Percentiles rank a stretch among this genome's conserved stretches.
phyloP scores from a whole-genome alignment of 345 rosid species.

The Corymbia maculata region DNA sequence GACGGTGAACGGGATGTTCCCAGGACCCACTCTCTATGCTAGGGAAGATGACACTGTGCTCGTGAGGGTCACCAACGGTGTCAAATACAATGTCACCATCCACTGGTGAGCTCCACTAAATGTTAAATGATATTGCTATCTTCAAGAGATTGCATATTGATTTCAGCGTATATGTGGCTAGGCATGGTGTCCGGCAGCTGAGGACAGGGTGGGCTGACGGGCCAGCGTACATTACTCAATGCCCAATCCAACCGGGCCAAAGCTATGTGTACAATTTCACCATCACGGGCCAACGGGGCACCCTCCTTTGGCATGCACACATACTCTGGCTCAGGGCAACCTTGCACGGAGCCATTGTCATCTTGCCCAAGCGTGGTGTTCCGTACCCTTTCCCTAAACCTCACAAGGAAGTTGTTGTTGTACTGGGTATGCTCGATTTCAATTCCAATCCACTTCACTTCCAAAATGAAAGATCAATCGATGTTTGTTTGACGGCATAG shows the following conservation, averaged over 20 bases:
- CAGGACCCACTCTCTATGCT: not conserved
- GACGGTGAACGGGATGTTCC: not conserved
- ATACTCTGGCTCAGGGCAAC: conserved; percentile 92
- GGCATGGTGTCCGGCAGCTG: conserved; percentile 23
- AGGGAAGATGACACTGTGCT: not conserved
- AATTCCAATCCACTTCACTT: not conserved
- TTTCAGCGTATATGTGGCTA: not conserved
- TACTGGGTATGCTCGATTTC: conserved; percentile 26
- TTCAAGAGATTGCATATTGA: not conserved
- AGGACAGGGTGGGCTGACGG: conserved; percentile 97
- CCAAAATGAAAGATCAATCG: not conserved
- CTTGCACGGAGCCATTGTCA: conserved; percentile 67
- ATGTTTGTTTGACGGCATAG: not conserved
- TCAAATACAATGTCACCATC: conserved; percentile 54
- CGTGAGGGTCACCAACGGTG: not conserved
- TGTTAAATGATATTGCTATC: too few relatives aligned
- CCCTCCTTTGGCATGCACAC: conserved; percentile 88
- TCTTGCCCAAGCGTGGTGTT: conserved; percentile 55
- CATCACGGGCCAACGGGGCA: conserved; percentile 82
- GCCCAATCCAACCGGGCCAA: conserved; percentile 81
- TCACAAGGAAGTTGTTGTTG: conserved; percentile 1
- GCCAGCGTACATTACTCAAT: conserved; percentile 86
- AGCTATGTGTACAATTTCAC: conserved; percentile 71
- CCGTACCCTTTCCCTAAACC: conserved; percentile 43
- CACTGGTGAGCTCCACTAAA: not conserved